Evolutionary conservation across 140 eudicot genomes (phyloP).

Genomic region (Senecio squalidus): DNA sequence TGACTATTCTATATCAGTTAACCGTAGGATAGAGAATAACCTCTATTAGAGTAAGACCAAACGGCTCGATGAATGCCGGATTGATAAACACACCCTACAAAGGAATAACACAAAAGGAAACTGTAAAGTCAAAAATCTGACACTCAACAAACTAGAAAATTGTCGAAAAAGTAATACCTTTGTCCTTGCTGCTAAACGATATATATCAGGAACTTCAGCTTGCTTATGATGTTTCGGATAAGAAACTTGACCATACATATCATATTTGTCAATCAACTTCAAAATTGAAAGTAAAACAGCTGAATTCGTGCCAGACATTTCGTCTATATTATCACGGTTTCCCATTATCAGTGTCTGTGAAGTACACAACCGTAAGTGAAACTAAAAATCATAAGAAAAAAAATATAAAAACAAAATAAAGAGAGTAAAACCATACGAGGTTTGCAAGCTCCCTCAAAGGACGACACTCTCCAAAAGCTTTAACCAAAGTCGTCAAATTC

Average conservation of each 20-base stretch:
- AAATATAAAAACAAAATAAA: slow-evolving; percentile 1
- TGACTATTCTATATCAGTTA: not conserved
- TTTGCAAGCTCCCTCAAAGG: slow-evolving; percentile 79
- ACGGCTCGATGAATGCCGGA: slow-evolving; percentile 93
- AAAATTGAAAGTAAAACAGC: slow-evolving; percentile 62
- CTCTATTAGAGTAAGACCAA: slow-evolving; percentile 93
- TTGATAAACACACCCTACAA: slow-evolving; percentile 90
- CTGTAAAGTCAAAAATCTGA: not conserved
- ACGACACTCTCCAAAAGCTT: slow-evolving; percentile 93
- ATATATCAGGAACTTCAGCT: slow-evolving; percentile 76
- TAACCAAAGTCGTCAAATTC: slow-evolving; percentile 73
- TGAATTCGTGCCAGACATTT: slow-evolving; percentile 71
- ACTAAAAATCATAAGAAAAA: not conserved
- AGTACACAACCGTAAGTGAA: not conserved
- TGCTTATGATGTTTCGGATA: slow-evolving; percentile 84
- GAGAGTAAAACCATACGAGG: slow-evolving; percentile 44
- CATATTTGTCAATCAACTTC: slow-evolving; percentile 76
- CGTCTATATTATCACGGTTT: slow-evolving; percentile 75
- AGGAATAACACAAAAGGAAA: not conserved
- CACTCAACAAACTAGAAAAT: not conserved
- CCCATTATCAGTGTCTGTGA: slow-evolving; percentile 85
- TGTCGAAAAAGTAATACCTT: slow-evolving; percentile 35
- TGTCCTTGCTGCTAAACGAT: slow-evolving; percentile 75
- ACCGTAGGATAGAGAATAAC: slow-evolving; percentile 27
- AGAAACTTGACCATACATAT: slow-evolving; percentile 82